Evolutionary conservation across 148 eudicot species (phyloP), one percentile per base, ranked within the genome.

Genomic region (Oxyria digyna): DNA sequence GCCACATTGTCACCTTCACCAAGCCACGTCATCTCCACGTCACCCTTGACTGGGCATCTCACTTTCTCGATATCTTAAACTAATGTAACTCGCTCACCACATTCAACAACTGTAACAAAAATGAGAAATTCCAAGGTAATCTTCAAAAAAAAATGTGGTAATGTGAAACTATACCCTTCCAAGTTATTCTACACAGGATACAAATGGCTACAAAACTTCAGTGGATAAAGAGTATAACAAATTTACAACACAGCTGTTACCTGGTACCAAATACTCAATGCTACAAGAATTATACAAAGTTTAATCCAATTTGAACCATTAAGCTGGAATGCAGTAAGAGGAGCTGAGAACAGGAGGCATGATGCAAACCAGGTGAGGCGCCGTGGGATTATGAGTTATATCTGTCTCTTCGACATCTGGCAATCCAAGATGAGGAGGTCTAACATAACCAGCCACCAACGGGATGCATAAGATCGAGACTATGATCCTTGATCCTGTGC

Each of bases 341-440:
- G 99, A 94, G 77, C 99, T 83, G 55, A 94, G 82, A 75, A 85
- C 77, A 32, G 99, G 93, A 72, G 97, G 99, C 81, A 91, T 78
- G 75, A 94, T 84, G 66, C 99, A 88, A 69, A 94, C 85, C 74
- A 94, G 75, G 81, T 94, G 99, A 4, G 97, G 96, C 23, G 91
- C 92, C n/a, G 98, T 91, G 27, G 97, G 99, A 64, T 91, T 94
- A 87, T 87, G 84, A 54, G 91, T 85, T 77, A 94, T 87, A 68
- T 87, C 84, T 27, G 89, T 78, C 71, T 84, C 81, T 0, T 80
- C 89, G 6, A 88, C 77, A 75, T 82, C 70, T 41, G 99, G 96
- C 69, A 94, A 73, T 24, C 83, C 84, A 6, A 94, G 87, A 69
- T 87, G 91, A 67, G 99, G 99, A 1, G 99, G 99, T 0, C 93